Evolutionary conservation across 768 basidiomycete species (phyloP).

Genomic region (Lactifluus pinguis): DNA sequence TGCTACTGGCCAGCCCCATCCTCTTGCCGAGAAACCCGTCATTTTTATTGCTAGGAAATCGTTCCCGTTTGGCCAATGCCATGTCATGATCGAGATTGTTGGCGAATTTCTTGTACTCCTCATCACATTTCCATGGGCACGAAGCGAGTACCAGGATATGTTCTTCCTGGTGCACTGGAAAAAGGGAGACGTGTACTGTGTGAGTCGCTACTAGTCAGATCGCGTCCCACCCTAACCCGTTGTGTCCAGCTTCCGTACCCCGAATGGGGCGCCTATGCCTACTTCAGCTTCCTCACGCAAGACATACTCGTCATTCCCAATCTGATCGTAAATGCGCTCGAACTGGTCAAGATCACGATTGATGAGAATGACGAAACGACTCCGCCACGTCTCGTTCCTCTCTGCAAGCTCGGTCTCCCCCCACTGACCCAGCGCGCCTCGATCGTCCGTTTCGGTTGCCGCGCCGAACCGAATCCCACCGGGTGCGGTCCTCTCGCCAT

Average conservation of each 20-base stretch:
- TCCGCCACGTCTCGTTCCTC: conserved; percentile 8
- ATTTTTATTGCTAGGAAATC: conserved; percentile 9
- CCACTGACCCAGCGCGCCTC: conserved; percentile 8
- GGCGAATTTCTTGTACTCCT: conserved; percentile 15
- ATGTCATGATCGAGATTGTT: conserved; percentile 16
- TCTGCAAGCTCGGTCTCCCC: conserved; percentile 21
- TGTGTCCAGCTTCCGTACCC: conserved; percentile 12
- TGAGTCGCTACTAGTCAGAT: conserved; percentile 11
- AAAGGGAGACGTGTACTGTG: conserved; percentile 20
- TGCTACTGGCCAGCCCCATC: conserved; percentile 14
- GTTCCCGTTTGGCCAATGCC: conserved; percentile 4
- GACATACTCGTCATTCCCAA: conserved; percentile 24
- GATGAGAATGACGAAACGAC: neutral
- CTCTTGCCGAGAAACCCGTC: conserved; percentile 7
- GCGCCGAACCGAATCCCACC: conserved; percentile 24
- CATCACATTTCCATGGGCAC: conserved; percentile 9
- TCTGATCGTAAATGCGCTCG: conserved; percentile 17
- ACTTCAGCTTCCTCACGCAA: conserved; percentile 23
- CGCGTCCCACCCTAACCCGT: neutral
- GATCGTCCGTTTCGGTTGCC: conserved; percentile 22
- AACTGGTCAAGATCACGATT: conserved; percentile 16
- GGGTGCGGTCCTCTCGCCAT: neutral
- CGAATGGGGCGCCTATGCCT: conserved; percentile 18
- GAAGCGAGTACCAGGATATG: conserved; percentile 8
- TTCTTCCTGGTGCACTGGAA: conserved; percentile 24